These are phyloP conservation scores for Ceratobasidium sp. DNA, from an alignment of 1,284 basidiomycete genomes.

Conservation along the genomic window DNA sequence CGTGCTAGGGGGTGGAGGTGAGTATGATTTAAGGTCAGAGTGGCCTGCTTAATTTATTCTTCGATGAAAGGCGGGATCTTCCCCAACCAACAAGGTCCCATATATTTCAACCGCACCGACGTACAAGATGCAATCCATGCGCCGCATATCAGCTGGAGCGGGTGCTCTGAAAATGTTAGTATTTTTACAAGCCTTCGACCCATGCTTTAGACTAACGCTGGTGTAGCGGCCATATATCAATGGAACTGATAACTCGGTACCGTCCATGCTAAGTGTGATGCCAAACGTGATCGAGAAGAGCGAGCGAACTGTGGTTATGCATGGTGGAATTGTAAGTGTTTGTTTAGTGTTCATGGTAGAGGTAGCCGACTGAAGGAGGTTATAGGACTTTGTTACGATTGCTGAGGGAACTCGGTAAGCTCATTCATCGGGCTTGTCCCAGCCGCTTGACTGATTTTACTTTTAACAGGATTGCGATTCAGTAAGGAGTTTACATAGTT, in stretches of 20 bases:
- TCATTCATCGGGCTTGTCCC: too few species aligned
- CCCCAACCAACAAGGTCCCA: constrained; percentile 61
- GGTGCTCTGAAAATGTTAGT: constrained; percentile 72
- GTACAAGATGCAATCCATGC: constrained; percentile 83
- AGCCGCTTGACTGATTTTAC: constrained; percentile 61
- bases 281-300: constrained; percentile 83
- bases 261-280: constrained; percentile 73
- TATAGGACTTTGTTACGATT: constrained; percentile 74
- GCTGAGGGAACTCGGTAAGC: constrained; percentile 69
- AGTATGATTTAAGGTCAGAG: constrained; percentile 56
- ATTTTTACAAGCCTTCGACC: constrained; percentile 59
- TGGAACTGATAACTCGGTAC: constrained; percentile 68
- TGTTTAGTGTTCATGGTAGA: too few species aligned
- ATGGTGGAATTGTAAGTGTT: constrained; percentile 70
- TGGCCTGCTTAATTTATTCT: constrained; percentile 57
- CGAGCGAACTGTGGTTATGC: constrained; percentile 74
- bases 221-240: constrained; percentile 40
- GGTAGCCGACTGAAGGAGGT: constrained; percentile 56
- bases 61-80: constrained; percentile 44
- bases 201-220: background rate
- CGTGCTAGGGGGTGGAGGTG: constrained; percentile 69
- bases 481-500: constrained; percentile 50
- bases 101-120: constrained; percentile 77
- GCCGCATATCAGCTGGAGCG: constrained; percentile 72
- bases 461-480: constrained; percentile 75